These are phyloP conservation scores for Mikania micrantha DNA, from an alignment of 129 eudicot species.

Conservation along the genomic window DNA sequence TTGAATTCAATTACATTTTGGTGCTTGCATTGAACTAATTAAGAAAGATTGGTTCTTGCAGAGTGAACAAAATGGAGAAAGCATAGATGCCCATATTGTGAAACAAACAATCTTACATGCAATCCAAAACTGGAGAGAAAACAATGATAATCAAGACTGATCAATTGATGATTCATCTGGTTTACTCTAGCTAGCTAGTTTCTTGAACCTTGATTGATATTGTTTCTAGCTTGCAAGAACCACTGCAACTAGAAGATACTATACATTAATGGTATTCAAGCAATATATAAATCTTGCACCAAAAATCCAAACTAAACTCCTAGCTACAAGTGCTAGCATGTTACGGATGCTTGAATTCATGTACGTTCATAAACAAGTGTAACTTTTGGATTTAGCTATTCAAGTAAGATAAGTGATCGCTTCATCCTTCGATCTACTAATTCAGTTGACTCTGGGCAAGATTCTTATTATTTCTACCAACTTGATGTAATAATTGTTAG, in stretches of 20 bases:
- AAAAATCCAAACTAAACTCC: slow-evolving; percentile 22
- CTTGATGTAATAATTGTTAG: too few species aligned
- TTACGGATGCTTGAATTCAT: slow-evolving; percentile 12
- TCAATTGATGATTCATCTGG: not conserved
- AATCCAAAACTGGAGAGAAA: slow-evolving; percentile 64
- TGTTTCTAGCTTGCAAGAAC: slow-evolving; percentile 14
- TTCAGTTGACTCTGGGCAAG: too few species aligned
- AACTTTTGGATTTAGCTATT: slow-evolving; percentile 7
- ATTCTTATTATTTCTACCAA: too few species aligned
- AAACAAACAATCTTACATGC: slow-evolving; percentile 66
- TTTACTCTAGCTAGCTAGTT: not conserved
- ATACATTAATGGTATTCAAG: not conserved
- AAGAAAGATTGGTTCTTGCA: slow-evolving; percentile 16
- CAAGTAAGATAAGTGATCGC: slow-evolving; percentile 1
- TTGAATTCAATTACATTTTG: not conserved
- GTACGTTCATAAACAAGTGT: slow-evolving; percentile 19
- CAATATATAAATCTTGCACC: slow-evolving; percentile 6
- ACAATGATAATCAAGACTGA: slow-evolving; percentile 39
- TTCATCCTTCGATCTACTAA: too few species aligned
- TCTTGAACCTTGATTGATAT: slow-evolving; percentile 13
- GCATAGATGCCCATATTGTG: slow-evolving; percentile 56
- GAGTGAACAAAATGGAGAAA: slow-evolving; percentile 64
- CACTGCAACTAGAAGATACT: slow-evolving; percentile 15
- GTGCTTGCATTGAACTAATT: not conserved
- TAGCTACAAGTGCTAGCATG: slow-evolving; percentile 4